Percentiles rank a stretch among this genome's conserved stretches.
These are phyloP conservation scores for Zoysia japonica DNA, from an alignment of 176 grass and related monocot genomes.

Conservation along the genomic window DNA sequence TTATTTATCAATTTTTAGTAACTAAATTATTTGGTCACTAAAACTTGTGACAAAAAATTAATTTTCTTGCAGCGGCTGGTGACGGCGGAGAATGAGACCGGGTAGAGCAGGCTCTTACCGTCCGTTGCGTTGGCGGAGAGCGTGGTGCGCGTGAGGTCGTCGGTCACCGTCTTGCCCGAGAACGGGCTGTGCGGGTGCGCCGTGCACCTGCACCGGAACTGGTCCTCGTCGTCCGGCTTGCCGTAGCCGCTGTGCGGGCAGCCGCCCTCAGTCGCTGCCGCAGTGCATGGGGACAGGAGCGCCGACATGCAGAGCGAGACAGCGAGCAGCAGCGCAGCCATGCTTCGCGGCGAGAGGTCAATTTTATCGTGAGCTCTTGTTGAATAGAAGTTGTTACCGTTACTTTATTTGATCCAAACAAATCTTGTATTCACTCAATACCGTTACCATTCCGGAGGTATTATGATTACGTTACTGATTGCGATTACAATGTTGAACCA, in stretches of 20 bases:
- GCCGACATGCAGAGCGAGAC: background rate
- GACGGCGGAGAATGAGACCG: slow-evolving; percentile 32
- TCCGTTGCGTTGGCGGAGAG: slow-evolving; percentile 59
- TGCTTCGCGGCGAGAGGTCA: background rate
- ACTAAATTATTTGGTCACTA: no score
- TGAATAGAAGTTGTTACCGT: no score
- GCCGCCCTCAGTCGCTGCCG: background rate
- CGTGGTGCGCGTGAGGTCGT: slow-evolving; percentile 19
- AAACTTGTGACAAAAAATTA: no score
- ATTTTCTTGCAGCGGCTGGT: background rate
- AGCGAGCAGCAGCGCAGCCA: background rate
- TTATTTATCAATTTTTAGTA: no score
- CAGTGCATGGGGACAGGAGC: background rate
- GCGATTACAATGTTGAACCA: no score
- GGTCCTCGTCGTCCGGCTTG: background rate
- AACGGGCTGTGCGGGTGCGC: slow-evolving; percentile 51
- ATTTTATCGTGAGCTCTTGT: no score
- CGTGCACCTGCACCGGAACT: slow-evolving; percentile 51
- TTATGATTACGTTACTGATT: no score
- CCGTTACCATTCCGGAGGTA: no score
- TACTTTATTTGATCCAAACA: no score
- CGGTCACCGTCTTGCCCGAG: background rate
- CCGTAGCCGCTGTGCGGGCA: slow-evolving; percentile 46
- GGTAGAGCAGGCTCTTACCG: slow-evolving; percentile 50
- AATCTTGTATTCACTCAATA: no score